Percentiles rank a stretch among this genome's conserved stretches.
Conservation (phyloP, 2,329 filamentous ascomycete species). For the Fusarium nanum region DNA sequence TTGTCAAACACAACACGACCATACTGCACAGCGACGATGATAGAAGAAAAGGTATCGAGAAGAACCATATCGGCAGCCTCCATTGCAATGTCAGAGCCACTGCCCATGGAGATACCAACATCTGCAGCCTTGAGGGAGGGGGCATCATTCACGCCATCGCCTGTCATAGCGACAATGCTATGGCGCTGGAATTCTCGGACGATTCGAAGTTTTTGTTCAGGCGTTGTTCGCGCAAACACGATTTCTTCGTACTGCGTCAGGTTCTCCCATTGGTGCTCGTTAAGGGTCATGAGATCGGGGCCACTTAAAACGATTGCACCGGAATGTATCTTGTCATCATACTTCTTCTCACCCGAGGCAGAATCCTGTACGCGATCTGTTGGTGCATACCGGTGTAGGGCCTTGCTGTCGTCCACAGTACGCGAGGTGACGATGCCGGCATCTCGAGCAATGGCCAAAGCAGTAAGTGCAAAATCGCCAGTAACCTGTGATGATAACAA, state of each 20-base stretch:
- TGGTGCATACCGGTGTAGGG: slow-evolving; percentile 56
- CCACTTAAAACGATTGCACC: slow-evolving; percentile 73
- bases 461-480: slow-evolving; percentile 81
- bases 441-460: slow-evolving; percentile 76
- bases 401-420: slow-evolving; percentile 64
- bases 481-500: slow-evolving; percentile 63
- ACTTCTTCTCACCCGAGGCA: rapidly evolving
- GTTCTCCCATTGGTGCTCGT: slow-evolving; percentile 75
- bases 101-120: slow-evolving; percentile 84
- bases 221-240: slow-evolving; percentile 79
- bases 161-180: slow-evolving; percentile 83
- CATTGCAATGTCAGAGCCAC: slow-evolving; percentile 84
- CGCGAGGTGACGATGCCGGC: slow-evolving; percentile 75
- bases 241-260: slow-evolving; percentile 76
- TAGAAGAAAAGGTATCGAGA: slow-evolving; percentile 77
- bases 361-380: slow-evolving; percentile 1
- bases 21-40: slow-evolving; percentile 78
- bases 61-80: slow-evolving; percentile 85
- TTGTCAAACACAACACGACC: slow-evolving; percentile 84
- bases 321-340: slow-evolving; percentile 15
- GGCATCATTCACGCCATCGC: slow-evolving; percentile 88
- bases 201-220: slow-evolving; percentile 82
- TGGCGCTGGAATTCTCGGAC: slow-evolving; percentile 78
- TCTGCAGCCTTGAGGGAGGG: slow-evolving; percentile 84
- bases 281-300: slow-evolving; percentile 72